Percentiles rank a stretch among this genome's conserved stretches.
Evolutionary conservation across 345 rosid species (phyloP).

Genomic region (Gossypium longicalyx): DNA sequence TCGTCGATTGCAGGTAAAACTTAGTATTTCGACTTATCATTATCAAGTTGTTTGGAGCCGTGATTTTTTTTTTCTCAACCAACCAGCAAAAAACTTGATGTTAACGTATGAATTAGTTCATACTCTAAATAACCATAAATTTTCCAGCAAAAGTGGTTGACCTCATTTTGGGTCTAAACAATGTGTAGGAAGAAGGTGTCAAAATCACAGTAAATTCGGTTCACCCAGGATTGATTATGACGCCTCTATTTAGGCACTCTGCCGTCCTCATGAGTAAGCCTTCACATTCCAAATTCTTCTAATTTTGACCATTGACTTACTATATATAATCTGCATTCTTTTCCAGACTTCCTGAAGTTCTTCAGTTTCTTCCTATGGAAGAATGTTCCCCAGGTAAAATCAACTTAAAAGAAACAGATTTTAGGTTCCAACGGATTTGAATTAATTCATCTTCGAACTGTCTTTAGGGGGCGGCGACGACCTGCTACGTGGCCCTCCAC

Average conservation of each 20-base stretch:
- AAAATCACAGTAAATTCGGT: slow-evolving; percentile 82
- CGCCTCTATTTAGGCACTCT: slow-evolving; percentile 68
- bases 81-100: neutral
- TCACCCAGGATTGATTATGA: slow-evolving; percentile 93
- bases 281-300: neutral
- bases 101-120: neutral
- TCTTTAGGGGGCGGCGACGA: slow-evolving; percentile 86
- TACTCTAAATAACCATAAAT: neutral
- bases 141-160: neutral
- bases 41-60: neutral
- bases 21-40: neutral
- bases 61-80: neutral
- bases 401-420: too few relatives aligned
- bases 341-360: slow-evolving; percentile 52
- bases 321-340: neutral
- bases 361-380: slow-evolving; percentile 72
- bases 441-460: neutral
- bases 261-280: slow-evolving; percentile 61
- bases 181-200: slow-evolving; percentile 61
- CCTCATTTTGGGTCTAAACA: neutral
- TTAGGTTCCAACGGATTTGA: too few relatives aligned
- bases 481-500: slow-evolving; percentile 85
- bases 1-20: slow-evolving; percentile 68
- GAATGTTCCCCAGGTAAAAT: slow-evolving; percentile 72
- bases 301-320: neutral